Base-by-base conservation (phyloP, 2,329 filamentous ascomycete species). In the Onygenales sp. region DNA sequence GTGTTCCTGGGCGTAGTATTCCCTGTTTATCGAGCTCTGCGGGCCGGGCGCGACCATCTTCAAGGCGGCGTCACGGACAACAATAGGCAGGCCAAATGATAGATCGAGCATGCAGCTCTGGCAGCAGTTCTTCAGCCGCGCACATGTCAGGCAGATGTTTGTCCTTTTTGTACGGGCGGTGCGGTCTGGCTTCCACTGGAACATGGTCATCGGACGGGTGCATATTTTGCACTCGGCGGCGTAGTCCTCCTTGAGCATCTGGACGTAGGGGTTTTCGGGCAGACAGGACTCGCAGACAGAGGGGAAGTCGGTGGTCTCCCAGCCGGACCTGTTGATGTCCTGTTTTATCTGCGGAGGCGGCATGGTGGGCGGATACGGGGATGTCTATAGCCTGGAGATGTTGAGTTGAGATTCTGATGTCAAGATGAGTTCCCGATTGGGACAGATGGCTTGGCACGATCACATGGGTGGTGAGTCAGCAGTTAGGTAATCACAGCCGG, bases 101-200 rank as follows among this genome's bases (percentile, higher is more conserved):
- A 98, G 75, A 78, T 98, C 93, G 51, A 98, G 85, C 89, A 97
- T 97, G 76, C 93, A 98, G 73, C 86, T 92, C 75, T 98, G 93
- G 67, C 93, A 98, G 76, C 93, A 97, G 75, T 98, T 98, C 74
- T 98, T 98, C 60, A 97, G 79, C 44, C 93, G 87, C 21, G 93
- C 92, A 76, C 93, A 98, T 42, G 93, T 98, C 27, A 98, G 78
- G 71, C 93, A 98, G 64, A 97, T 94, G 64, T 89, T 95, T 52
- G 92, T 97, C 60, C 88, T 85, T 73, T 94, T 95, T 70, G 92
- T 91, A 57, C 91, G 87, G 31, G 90, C 84, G 2, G 91, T 93
- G 54, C 93, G 88, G 69, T 95, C 91, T 58, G 88, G 85, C 63
- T 92, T 92, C 92, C 92, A 98, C 63, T 85, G 83, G 70, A 98